Percentiles rank a stretch among this genome's conserved stretches.
Conservation (phyloP, 345 rosid genomes). For the Citrus sinensis region DVS_A1.0 CM039169.1:29838001-29838500, state of each 20-base stretch:
- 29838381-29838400: constrained; percentile 34
- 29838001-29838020: too few relatives aligned
- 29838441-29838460: too few relatives aligned
- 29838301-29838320: constrained; percentile 13
- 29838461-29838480: too few relatives aligned
- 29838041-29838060: not conserved
- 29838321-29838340: constrained; percentile 31
- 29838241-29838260: constrained; percentile 51
- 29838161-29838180: too few relatives aligned
- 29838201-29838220: not conserved
- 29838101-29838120: too few relatives aligned
- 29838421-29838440: not conserved
- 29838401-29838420: constrained; percentile 50
- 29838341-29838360: constrained; percentile 14
- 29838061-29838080: not conserved
- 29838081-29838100: too few relatives aligned
- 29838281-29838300: constrained; percentile 26
- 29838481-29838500: not conserved
- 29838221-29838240: not conserved
- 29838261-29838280: constrained; percentile 30
- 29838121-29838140: not conserved
- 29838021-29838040: not conserved
- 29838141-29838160: constrained; percentile 7
- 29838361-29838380: constrained; percentile 25
- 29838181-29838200: not conserved